These are phyloP conservation scores for Citrus unshiu DNA, from an alignment of 345 rosid species.

Conservation along the genomic window DNA sequence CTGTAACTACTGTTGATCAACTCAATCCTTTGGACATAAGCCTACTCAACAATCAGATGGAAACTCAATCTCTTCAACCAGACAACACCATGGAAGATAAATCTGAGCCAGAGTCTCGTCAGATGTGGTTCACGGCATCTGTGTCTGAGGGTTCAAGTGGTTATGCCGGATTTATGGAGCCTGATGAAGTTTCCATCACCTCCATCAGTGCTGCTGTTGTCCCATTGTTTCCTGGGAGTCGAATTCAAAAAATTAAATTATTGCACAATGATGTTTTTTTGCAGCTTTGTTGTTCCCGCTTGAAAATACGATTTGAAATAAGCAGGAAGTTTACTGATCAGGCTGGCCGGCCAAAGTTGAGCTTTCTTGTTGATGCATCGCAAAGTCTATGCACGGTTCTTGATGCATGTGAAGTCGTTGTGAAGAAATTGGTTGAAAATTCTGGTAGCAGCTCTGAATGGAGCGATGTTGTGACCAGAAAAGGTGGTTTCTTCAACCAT, in stretches of 20 bases:
- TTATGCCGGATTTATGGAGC: constrained; percentile 43
- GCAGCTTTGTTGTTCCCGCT: constrained; percentile 50
- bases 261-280: constrained; percentile 38
- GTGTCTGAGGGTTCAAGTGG: constrained; percentile 38
- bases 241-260: constrained; percentile 31
- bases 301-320: constrained; percentile 64
- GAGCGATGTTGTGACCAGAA: constrained; percentile 41
- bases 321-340: constrained; percentile 43
- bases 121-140: constrained; percentile 23
- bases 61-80: constrained; percentile 26
- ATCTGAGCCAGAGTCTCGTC: constrained; percentile 16
- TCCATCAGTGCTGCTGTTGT: constrained; percentile 45
- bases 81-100: constrained; percentile 59
- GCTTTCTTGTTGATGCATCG: constrained; percentile 55
- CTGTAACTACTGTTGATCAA: constrained; percentile 19
- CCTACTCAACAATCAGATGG: constrained; percentile 38
- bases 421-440: constrained; percentile 33
- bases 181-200: constrained; percentile 43
- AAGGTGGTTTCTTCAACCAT: constrained; percentile 26
- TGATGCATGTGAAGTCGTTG: constrained; percentile 55
- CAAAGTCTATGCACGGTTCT: constrained; percentile 52
- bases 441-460: constrained; percentile 64
- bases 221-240: constrained; percentile 48
- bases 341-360: constrained; percentile 58
- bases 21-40: constrained; percentile 53